Evolutionary conservation across 352 stramenopile genomes (phyloP).

Genomic region (Pythium utonaiense): DNA sequence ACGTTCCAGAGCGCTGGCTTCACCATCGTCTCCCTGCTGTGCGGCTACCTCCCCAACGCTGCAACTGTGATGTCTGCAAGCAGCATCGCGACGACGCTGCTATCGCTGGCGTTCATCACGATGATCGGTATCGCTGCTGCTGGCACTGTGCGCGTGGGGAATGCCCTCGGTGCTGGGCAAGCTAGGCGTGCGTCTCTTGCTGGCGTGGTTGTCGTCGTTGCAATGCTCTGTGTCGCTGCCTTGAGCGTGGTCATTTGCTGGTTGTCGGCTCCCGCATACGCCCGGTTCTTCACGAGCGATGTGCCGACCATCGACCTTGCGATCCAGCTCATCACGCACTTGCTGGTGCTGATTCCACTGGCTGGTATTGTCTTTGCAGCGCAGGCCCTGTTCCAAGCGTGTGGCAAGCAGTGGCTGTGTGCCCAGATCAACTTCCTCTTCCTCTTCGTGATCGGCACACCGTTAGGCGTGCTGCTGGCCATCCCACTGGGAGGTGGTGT

Average conservation of each 20-base stretch:
- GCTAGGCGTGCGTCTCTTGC: constrained; percentile 38
- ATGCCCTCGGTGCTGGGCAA: constrained; percentile 50
- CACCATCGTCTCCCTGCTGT: constrained; percentile 42
- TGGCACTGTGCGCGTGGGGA: constrained; percentile 53
- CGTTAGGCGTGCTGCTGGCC: constrained; percentile 42
- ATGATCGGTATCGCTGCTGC: constrained; percentile 44
- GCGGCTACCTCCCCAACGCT: constrained; percentile 50
- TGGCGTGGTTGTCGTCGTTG: constrained; percentile 15
- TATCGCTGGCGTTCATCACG: constrained; percentile 47
- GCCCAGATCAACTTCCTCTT: constrained; percentile 54
- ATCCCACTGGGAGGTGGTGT: constrained; percentile 40
- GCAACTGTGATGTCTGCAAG: constrained; percentile 49
- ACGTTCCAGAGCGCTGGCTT: constrained; percentile 45
- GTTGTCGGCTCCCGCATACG: constrained; percentile 30
- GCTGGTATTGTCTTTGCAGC: constrained; percentile 35
- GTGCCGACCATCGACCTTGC: constrained; percentile 27
- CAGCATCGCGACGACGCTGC: constrained; percentile 44
- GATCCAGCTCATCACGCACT: constrained; percentile 30
- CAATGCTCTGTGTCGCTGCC: constrained; percentile 28
- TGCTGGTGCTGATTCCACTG: constrained; percentile 36
- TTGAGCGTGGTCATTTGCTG: constrained; percentile 31
- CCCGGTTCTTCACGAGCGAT: constrained; percentile 38
- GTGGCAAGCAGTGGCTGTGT: constrained; percentile 47
- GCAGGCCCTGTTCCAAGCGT: constrained; percentile 47
- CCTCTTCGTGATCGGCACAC: constrained; percentile 45